phyloP scores from a whole-genome alignment of 352 stramenopile species.

The Peronosclerospora sorghi region DNA sequence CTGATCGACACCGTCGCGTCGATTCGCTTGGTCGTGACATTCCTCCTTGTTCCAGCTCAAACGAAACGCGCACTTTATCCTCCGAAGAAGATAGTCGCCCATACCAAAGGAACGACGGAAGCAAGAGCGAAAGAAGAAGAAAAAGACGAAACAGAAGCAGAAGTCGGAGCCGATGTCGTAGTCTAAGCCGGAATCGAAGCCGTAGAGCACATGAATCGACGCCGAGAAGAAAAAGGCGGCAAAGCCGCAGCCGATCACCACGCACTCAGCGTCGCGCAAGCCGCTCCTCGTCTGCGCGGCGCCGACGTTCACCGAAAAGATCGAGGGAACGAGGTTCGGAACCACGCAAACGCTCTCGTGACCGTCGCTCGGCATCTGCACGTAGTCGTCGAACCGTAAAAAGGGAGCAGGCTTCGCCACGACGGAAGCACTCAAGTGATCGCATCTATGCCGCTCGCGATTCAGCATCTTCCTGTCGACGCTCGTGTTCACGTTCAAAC shows the following conservation, averaged over 20 bases:
- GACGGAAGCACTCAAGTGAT: too few species aligned
- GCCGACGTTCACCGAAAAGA: conserved; percentile 7
- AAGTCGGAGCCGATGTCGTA: conserved; percentile 3
- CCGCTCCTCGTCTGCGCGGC: conserved; percentile 10
- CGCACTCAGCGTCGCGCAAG: conserved; percentile 5
- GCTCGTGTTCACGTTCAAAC: conserved; percentile 19
- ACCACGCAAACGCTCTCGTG: conserved; percentile 1
- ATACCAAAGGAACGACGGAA: conserved; percentile 4
- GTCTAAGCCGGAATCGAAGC: not conserved
- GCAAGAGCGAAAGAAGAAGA: not conserved
- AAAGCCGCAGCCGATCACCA: conserved; percentile 14
- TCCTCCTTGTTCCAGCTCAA: conserved; percentile 3
- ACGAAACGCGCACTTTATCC: conserved; percentile 1
- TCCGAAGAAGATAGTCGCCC: conserved; percentile 2
- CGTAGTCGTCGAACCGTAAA: not conserved
- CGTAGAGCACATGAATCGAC: not conserved
- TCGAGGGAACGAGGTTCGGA: conserved; percentile 15
- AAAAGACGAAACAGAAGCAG: not conserved
- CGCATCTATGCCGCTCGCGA: not conserved
- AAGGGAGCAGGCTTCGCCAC: too few species aligned
- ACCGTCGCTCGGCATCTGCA: not conserved
- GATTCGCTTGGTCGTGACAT: conserved; percentile 26
- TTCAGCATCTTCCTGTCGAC: conserved; percentile 4
- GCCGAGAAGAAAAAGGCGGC: not conserved
- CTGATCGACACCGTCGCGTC: conserved; percentile 12